Conservation (phyloP, 1,284 basidiomycete species). For the Fomitopsis palustris region DNA sequence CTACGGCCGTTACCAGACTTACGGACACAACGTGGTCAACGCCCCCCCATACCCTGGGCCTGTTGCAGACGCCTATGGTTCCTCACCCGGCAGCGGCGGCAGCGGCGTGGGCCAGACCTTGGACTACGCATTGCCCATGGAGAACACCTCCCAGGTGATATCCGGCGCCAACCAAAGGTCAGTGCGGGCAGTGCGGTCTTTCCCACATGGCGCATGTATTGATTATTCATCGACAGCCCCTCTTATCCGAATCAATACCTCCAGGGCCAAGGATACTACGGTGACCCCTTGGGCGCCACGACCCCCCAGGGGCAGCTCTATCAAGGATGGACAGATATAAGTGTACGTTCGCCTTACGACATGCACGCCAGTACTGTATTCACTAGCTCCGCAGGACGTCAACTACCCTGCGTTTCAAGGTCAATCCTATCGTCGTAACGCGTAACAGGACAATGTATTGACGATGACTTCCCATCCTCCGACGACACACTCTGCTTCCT, state of each 20-base stretch:
- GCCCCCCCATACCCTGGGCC: not conserved
- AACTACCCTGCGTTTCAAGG: conserved; percentile 1
- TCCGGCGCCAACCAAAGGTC: conserved; percentile 2
- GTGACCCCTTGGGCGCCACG: not conserved
- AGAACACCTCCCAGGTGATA: conserved; percentile 2
- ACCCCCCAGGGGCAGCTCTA: not conserved
- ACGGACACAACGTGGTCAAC: not conserved
- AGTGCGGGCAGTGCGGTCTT: not conserved
- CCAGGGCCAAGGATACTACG: not conserved
- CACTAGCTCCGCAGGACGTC: not conserved
- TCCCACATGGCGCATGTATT: not conserved
- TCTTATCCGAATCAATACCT: conserved; percentile 6
- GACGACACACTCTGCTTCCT: not conserved
- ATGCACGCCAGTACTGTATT: not conserved
- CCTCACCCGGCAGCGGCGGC: conserved; percentile 2
- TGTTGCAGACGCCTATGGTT: conserved; percentile 5
- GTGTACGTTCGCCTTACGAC: conserved; percentile 1
- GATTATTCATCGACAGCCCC: conserved; percentile 1
- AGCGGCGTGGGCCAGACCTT: not conserved
- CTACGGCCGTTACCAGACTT: conserved; percentile 6
- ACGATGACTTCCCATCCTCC: not conserved
- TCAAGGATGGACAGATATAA: conserved; percentile 1
- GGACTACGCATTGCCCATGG: not conserved
- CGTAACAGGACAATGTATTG: not conserved
- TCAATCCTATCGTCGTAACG: not conserved